Base-by-base conservation (phyloP, 2,329 filamentous ascomycete genomes). In the Fusarium floridanum region DNA sequence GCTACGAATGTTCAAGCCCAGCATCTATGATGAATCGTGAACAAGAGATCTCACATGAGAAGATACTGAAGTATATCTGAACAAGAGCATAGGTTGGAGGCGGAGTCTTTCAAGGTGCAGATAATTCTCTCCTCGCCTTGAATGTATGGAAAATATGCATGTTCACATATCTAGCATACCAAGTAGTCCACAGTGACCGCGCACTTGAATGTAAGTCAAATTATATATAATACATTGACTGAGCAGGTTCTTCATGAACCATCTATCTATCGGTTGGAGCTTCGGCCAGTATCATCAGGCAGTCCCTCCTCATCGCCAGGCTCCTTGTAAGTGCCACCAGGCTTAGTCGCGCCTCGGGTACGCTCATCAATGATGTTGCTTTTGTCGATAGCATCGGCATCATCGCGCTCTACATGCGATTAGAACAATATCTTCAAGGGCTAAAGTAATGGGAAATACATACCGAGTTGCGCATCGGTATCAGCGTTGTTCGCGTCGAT, bases 391-490 rank as follows among this genome's bases (percentile, higher is more conserved):
- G 65, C 75, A 22, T 77, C 75, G 16, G 67, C 53, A 1, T 77
- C 75, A 16, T 75, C 71, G 0, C 69, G 72, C 22, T 72, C 75
- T 77, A 2, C 2, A 0, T 7, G 3, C 22, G 3, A 24, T 24
- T 24, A 24, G 22, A 24, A 24, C n/a, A n/a, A n/a, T n/a, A n/a
- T n/a, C n/a, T n/a, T n/a, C n/a, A n/a, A n/a, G n/a, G n/a, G n/a
- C n/a, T n/a, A n/a, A n/a, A n/a, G n/a, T n/a, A n/a, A n/a, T n/a
- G n/a, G n/a, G n/a, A n/a, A n/a, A 1, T 0, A 22, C 50, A 22
- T 75, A 77, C 76, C 71, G 22, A 76, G 76, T 34, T 77, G 72
- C 7, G 66, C 69, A 17, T 76, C 71, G 37, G 66, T 70, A 9
- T 76, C 64, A 3, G 76, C 72, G 43, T 61, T 24, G n/a, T 63